These are phyloP conservation scores for Aspergillus felis DNA, from an alignment of 2,329 filamentous ascomycete species.

Conservation along the genomic window DNA sequence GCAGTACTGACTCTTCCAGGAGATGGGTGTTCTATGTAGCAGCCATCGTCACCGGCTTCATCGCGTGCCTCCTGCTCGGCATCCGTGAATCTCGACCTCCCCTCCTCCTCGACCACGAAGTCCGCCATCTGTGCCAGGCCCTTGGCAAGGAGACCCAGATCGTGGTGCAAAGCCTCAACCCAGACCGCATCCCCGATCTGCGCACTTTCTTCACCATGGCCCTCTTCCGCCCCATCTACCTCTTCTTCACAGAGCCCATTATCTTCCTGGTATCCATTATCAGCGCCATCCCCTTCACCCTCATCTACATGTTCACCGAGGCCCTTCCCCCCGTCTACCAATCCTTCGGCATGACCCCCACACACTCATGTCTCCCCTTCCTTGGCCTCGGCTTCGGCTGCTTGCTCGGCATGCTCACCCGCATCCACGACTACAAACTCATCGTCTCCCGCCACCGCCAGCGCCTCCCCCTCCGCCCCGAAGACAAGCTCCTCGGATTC, in stretches of 20 bases:
- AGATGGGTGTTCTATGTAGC: conserved; percentile 44
- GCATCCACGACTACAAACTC: conserved; percentile 40
- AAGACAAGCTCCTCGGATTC: conserved; percentile 48
- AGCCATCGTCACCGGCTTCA: conserved; percentile 31
- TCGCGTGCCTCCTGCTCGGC: conserved; percentile 30
- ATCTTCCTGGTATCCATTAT: conserved; percentile 42
- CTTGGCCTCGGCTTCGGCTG: conserved; percentile 41
- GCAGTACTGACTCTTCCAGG: conserved; percentile 21
- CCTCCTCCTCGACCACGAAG: conserved; percentile 34
- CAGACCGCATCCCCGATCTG: conserved; percentile 35
- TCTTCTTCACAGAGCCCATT: conserved; percentile 46
- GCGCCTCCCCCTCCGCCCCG: conserved; percentile 31
- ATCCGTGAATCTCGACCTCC: conserved; percentile 44
- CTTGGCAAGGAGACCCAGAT: conserved; percentile 16
- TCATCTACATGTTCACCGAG: conserved; percentile 50
- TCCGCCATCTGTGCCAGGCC: conserved; percentile 22
- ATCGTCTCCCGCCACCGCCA: conserved; percentile 20
- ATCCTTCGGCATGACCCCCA: conserved; percentile 29
- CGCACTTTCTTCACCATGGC: conserved; percentile 32
- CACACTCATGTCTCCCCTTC: conserved; percentile 39
- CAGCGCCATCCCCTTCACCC: conserved; percentile 38
- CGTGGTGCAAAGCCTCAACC: conserved; percentile 29
- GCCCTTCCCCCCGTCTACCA: conserved; percentile 40
- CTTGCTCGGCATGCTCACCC: conserved; percentile 40
- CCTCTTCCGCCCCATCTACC: conserved; percentile 37